These are phyloP conservation scores for Ceratorhiza oryzae-sativae DNA, from an alignment of 1,284 basidiomycete genomes.

Conservation along the genomic window DNA sequence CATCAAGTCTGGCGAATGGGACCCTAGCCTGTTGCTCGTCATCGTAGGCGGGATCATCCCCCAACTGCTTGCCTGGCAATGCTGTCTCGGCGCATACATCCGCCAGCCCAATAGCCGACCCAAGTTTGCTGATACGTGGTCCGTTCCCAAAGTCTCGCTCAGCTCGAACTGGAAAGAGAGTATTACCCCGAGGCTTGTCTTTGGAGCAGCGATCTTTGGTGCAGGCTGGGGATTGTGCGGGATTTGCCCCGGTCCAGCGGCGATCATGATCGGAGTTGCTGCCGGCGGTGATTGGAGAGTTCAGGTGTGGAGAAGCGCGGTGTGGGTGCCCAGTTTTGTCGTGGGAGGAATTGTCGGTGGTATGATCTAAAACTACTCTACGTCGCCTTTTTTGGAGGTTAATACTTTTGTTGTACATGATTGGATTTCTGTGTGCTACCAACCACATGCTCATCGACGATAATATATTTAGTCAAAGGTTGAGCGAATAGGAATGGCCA, in stretches of 20 bases:
- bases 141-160: neutral
- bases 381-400: no score
- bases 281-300: neutral
- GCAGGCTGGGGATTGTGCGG: constrained; percentile 31
- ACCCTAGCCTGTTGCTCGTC: constrained; percentile 7
- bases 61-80: constrained; percentile 14
- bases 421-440: no score
- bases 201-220: constrained; percentile 21
- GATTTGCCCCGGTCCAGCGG: constrained; percentile 19
- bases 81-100: constrained; percentile 13
- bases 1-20: constrained; percentile 4
- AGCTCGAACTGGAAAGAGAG: constrained; percentile 1
- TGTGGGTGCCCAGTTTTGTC: constrained; percentile 9
- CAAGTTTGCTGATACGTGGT: constrained; percentile 10
- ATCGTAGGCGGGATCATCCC: constrained; percentile 28
- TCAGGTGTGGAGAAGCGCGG: neutral
- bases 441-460: no score
- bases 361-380: neutral
- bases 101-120: neutral
- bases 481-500: no score
- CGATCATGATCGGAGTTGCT: neutral
- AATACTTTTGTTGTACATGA: no score
- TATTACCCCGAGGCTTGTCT: neutral
- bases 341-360: neutral
- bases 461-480: no score